phyloP scores from a whole-genome alignment of 805 yeast genomes.

The Yarrowia bubula region DNA sequence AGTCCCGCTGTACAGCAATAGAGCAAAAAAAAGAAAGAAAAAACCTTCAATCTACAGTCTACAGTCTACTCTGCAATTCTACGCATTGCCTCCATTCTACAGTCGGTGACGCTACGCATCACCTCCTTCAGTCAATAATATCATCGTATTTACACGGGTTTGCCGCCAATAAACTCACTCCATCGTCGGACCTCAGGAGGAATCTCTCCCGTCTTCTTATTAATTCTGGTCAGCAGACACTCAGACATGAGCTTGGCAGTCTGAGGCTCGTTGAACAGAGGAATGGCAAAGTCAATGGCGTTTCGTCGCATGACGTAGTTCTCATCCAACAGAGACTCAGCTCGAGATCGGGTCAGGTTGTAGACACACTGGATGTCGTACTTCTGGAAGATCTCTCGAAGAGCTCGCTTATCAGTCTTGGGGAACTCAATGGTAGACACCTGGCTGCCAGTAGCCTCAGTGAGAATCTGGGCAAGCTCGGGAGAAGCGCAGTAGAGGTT shows the following conservation, averaged over 20 bases:
- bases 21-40: too few relatives aligned
- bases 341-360: slow-evolving; percentile 88
- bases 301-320: slow-evolving; percentile 98
- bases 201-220: slow-evolving; percentile 52
- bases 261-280: slow-evolving; percentile 94
- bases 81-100: too few relatives aligned
- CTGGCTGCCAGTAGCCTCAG: slow-evolving; percentile 42
- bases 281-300: slow-evolving; percentile 96
- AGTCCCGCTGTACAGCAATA: too few relatives aligned
- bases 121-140: not conserved
- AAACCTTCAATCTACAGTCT: too few relatives aligned
- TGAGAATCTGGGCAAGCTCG: slow-evolving; percentile 68
- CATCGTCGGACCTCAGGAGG: slow-evolving; percentile 90
- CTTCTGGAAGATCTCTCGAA: slow-evolving; percentile 89
- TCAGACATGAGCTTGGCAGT: slow-evolving; percentile 79
- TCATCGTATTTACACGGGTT: slow-evolving; percentile 54
- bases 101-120: too few relatives aligned
- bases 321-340: slow-evolving; percentile 76
- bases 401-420: slow-evolving; percentile 84
- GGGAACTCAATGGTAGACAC: slow-evolving; percentile 84
- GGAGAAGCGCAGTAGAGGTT: slow-evolving; percentile 74
- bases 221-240: slow-evolving; percentile 60
- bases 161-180: slow-evolving; percentile 96
- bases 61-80: too few relatives aligned
- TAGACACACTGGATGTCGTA: slow-evolving; percentile 83